Conservation (phyloP, 2,329 filamentous ascomycete species). For the Colletotrichum eleusines region DNA sequence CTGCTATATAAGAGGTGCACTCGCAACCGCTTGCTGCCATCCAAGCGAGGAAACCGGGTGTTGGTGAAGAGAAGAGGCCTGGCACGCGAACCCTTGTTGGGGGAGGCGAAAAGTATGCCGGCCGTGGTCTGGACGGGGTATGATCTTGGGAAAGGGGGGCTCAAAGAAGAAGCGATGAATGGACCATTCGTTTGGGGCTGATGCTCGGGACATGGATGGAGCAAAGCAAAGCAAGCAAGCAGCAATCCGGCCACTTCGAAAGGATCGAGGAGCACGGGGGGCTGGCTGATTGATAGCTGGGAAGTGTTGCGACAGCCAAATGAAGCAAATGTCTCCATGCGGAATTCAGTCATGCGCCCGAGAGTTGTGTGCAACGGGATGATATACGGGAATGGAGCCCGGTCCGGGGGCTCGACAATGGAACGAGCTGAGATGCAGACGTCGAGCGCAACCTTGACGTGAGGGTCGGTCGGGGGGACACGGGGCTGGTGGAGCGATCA, state of each 20-base stretch:
- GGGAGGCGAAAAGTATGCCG: constrained; percentile 16
- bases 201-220: constrained; percentile 6
- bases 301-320: constrained; percentile 23
- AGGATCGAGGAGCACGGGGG: constrained; percentile 2
- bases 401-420: neutral
- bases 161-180: constrained; percentile 38
- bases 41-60: constrained; percentile 25
- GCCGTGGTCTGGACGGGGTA: constrained; percentile 32
- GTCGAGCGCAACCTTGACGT: neutral
- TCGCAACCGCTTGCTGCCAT: constrained; percentile 31
- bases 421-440: neutral
- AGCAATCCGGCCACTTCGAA: constrained; percentile 11
- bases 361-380: constrained; percentile 11
- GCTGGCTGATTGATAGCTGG: constrained; percentile 1
- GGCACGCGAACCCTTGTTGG: neutral
- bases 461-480: neutral
- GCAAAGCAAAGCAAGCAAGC: constrained; percentile 3
- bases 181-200: constrained; percentile 26
- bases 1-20: constrained; percentile 22
- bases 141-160: constrained; percentile 19
- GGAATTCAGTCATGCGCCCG: constrained; percentile 19
- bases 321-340: constrained; percentile 28
- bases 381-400: constrained; percentile 14
- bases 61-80: neutral
- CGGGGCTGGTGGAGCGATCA: neutral